These are phyloP conservation scores for Hermanozyma aechmeae DNA, from an alignment of 805 yeast species.

Conservation along the genomic window DNA sequence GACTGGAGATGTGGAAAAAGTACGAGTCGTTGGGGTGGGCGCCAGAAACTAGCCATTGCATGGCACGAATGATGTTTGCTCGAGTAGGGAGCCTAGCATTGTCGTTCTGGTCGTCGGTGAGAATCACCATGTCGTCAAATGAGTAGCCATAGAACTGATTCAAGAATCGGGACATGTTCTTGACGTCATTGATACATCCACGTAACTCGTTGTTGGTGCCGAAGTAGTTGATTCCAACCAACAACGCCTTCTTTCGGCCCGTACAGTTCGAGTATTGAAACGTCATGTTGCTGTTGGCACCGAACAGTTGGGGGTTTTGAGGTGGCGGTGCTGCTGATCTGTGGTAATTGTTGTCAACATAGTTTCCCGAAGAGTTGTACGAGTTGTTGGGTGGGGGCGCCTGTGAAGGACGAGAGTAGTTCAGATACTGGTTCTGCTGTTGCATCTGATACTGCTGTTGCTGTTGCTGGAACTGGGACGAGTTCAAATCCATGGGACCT, in stretches of 20 bases:
- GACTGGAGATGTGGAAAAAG: conserved; percentile 81
- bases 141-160: conserved; percentile 32
- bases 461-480: conserved; percentile 10
- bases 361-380: conserved; percentile 9
- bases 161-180: conserved; percentile 40
- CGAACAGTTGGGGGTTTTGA: conserved; percentile 26
- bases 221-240: conserved; percentile 72
- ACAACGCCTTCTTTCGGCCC: conserved; percentile 65
- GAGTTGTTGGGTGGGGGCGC: conserved; percentile 11
- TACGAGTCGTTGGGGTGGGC: conserved; percentile 72
- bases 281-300: conserved; percentile 24
- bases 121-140: conserved; percentile 47
- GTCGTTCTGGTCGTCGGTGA: conserved; percentile 45
- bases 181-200: conserved; percentile 78
- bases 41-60: conserved; percentile 70
- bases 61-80: conserved; percentile 64
- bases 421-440: conserved; percentile 8
- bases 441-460: conserved; percentile 6
- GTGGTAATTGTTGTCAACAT: conserved; percentile 1
- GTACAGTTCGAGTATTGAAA: conserved; percentile 59
- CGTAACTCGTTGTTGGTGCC: conserved; percentile 52
- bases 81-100: conserved; percentile 50
- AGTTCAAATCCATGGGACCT: too few species aligned
- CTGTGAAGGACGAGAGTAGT: conserved; percentile 5
- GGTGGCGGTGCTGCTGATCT: conserved; percentile 20